Percentiles rank a stretch among this genome's conserved stretches.
These are phyloP conservation scores for Fusarium pseudonygamai DNA, from an alignment of 2,329 filamentous ascomycete genomes.

Conservation along the genomic window DNA sequence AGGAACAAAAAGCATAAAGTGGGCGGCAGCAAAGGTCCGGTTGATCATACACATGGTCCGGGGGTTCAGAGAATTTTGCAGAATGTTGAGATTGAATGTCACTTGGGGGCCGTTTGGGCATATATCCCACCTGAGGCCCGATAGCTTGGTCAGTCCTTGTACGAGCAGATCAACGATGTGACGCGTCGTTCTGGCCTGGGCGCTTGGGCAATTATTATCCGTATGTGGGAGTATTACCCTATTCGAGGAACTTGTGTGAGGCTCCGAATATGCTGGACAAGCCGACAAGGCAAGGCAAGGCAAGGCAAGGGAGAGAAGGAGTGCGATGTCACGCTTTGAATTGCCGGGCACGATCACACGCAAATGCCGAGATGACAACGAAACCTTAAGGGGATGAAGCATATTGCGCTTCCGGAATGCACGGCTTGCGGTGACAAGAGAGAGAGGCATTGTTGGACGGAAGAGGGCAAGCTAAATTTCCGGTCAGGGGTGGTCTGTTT, in stretches of 20 bases:
- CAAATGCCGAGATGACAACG: slow-evolving; percentile 22
- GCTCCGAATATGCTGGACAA: slow-evolving; percentile 9
- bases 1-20: slow-evolving; percentile 8
- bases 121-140: slow-evolving; percentile 21
- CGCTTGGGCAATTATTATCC: neutral
- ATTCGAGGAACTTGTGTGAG: slow-evolving; percentile 7
- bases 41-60: slow-evolving; percentile 13
- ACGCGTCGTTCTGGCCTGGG: neutral
- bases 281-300: neutral
- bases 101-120: neutral
- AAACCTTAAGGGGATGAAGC: slow-evolving; percentile 7
- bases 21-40: neutral
- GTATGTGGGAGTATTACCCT: neutral
- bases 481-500: neutral
- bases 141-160: slow-evolving; percentile 6
- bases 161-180: slow-evolving; percentile 4
- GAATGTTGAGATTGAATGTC: neutral
- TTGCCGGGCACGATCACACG: slow-evolving; percentile 23
- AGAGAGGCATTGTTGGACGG: neutral
- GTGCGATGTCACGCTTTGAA: slow-evolving; percentile 11
- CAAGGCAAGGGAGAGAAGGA: neutral
- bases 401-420: neutral
- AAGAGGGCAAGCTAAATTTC: slow-evolving; percentile 3
- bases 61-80: slow-evolving; percentile 5
- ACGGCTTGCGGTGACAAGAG: neutral